Evolutionary conservation across 805 yeast genomes (phyloP).

Genomic region (Blastobotrys americana): DNA sequence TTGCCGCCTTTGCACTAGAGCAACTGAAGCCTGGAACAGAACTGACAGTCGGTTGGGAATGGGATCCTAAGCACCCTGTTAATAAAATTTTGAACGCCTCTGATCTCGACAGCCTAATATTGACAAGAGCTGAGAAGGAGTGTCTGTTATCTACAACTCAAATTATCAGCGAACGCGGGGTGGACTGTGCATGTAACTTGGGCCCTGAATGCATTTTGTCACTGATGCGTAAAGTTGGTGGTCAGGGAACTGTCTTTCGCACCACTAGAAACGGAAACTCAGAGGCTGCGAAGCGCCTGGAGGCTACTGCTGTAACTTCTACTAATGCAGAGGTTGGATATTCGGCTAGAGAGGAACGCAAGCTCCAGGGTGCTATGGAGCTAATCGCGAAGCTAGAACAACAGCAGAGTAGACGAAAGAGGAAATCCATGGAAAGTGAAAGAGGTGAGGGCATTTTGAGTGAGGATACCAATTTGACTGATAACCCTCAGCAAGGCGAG

Average conservation of each 20-base stretch:
- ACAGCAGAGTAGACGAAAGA: slow-evolving; percentile 1
- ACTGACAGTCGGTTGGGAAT: slow-evolving; percentile 76
- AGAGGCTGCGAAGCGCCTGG: neutral
- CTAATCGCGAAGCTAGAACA: slow-evolving; percentile 20
- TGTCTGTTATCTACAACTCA: slow-evolving; percentile 14
- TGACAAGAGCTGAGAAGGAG: slow-evolving; percentile 17
- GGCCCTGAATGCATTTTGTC: slow-evolving; percentile 22
- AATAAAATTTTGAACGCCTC: slow-evolving; percentile 42
- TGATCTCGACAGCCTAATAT: slow-evolving; percentile 22
- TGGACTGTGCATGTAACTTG: slow-evolving; percentile 27
- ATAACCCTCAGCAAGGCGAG: neutral
- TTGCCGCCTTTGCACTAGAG: slow-evolving; percentile 49
- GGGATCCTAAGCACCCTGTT: slow-evolving; percentile 79
- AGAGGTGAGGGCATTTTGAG: neutral
- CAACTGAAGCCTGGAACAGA: slow-evolving; percentile 62
- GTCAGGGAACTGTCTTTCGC: slow-evolving; percentile 2
- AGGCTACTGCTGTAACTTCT: slow-evolving; percentile 7
- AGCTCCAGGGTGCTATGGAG: slow-evolving; percentile 21
- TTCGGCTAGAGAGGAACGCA: slow-evolving; percentile 26
- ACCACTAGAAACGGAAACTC: slow-evolving; percentile 9
- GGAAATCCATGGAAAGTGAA: neutral
- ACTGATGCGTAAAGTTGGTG: slow-evolving; percentile 20
- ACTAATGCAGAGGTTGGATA: slow-evolving; percentile 11
- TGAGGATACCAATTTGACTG: neutral
- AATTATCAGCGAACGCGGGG: slow-evolving; percentile 20